These are phyloP conservation scores for Clavulina sp. DNA, from an alignment of 768 basidiomycete genomes.

Conservation along the genomic window DNA sequence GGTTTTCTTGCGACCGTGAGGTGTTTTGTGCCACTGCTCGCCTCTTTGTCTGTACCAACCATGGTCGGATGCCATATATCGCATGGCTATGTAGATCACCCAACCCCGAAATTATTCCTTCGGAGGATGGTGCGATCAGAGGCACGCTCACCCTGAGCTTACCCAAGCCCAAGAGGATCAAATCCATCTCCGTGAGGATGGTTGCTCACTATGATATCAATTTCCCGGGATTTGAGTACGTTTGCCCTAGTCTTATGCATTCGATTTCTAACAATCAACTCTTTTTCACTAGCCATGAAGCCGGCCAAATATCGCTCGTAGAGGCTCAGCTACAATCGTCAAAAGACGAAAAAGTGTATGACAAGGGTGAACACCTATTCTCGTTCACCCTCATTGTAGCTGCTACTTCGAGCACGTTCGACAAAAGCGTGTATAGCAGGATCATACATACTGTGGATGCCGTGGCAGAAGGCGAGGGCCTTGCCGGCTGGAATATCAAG, in stretches of 20 bases:
- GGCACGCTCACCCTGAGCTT: not conserved
- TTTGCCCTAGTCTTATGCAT: not conserved
- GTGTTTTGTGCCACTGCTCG: too few relatives aligned
- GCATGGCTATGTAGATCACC: too few relatives aligned
- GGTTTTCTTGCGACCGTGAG: too few relatives aligned
- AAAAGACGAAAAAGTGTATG: not conserved
- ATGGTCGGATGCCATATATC: too few relatives aligned
- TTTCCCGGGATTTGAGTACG: not conserved
- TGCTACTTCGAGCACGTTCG: constrained; percentile 9
- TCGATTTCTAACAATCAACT: too few relatives aligned
- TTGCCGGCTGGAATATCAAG: not conserved
- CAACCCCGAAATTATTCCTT: too few relatives aligned
- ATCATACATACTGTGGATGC: constrained; percentile 7
- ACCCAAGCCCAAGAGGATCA: constrained; percentile 2
- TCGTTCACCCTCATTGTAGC: constrained; percentile 12
- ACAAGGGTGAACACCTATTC: not conserved
- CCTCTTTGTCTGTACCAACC: too few relatives aligned
- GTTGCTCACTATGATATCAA: not conserved
- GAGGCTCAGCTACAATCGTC: not conserved
- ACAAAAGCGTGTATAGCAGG: constrained; percentile 11
- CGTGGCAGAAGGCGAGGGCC: not conserved
- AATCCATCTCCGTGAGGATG: constrained; percentile 1
- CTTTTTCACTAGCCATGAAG: too few relatives aligned
- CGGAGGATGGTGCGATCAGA: not conserved
- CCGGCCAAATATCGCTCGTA: not conserved